These are phyloP conservation scores for Eutrema yunnanense DNA, from an alignment of 345 rosid genomes.

Conservation along the genomic window DNA sequence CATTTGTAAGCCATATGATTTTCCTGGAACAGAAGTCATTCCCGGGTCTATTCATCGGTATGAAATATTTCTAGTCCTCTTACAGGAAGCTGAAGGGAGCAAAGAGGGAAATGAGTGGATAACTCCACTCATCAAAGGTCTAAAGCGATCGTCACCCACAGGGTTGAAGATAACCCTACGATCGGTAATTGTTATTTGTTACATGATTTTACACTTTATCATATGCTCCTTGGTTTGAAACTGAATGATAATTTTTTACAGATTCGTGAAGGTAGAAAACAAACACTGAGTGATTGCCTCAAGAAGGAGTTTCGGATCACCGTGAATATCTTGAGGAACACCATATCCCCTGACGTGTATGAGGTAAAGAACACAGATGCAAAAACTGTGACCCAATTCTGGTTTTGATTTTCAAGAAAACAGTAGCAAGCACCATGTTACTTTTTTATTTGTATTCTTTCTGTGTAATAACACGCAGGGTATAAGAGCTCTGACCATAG, in stretches of 20 bases:
- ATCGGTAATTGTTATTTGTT: constrained; percentile 48
- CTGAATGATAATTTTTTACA: constrained; percentile 11
- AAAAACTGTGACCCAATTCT: not conserved
- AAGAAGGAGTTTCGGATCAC: constrained; percentile 86
- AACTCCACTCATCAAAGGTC: constrained; percentile 55
- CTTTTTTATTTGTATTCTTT: not conserved
- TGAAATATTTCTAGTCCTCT: not conserved
- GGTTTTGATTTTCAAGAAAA: not conserved
- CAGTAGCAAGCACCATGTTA: not conserved
- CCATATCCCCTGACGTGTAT: constrained; percentile 68
- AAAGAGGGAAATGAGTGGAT: constrained; percentile 86
- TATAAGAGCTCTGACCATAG: constrained; percentile 81
- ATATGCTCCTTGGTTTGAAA: not conserved
- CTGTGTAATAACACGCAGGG: constrained; percentile 42
- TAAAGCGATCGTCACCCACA: constrained; percentile 80
- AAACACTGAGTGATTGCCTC: constrained; percentile 58
- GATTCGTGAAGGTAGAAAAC: constrained; percentile 87
- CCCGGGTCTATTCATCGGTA: not conserved
- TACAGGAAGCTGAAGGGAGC: constrained; percentile 69
- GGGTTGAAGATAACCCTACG: constrained; percentile 66
- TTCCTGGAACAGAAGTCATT: not conserved
- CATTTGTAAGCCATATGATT: constrained; percentile 56
- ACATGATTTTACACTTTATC: not conserved
- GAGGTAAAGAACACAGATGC: constrained; percentile 49
- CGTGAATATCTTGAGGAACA: constrained; percentile 50